phyloP scores from a whole-genome alignment of 169 alveolate species.

The Babesia bovis region DNA sequence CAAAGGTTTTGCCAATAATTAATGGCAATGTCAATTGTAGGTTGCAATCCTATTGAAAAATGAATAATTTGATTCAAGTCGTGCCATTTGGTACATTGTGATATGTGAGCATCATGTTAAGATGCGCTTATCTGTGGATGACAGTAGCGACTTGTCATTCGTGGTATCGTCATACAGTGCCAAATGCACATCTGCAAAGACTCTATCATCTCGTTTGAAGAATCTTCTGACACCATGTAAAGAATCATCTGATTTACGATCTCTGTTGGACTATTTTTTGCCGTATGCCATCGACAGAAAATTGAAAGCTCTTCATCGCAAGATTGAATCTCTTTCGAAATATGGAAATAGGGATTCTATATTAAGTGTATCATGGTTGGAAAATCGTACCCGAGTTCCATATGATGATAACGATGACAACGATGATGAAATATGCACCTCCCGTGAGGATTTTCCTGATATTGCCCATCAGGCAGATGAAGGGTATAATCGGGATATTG shows the following conservation, averaged over 20 bases:
- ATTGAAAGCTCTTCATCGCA: neutral
- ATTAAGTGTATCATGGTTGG: slow-evolving; percentile 10
- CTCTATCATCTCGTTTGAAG: slow-evolving; percentile 7
- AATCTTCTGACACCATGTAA: slow-evolving; percentile 1
- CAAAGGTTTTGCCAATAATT: too few relatives aligned
- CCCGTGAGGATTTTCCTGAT: neutral
- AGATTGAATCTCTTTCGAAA: neutral
- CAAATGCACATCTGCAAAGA: slow-evolving; percentile 10
- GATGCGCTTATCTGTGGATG: slow-evolving; percentile 11
- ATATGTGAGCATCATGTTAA: neutral
- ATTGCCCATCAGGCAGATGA: neutral
- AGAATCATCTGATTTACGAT: slow-evolving; percentile 11
- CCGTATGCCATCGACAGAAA: slow-evolving; percentile 11
- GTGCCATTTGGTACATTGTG: neutral
- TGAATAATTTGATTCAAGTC: neutral
- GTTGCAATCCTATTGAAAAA: too few relatives aligned
- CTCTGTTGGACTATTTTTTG: neutral
- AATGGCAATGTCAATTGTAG: too few relatives aligned
- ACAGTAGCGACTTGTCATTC: slow-evolving; percentile 12
- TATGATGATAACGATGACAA: neutral
- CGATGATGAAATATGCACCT: neutral
- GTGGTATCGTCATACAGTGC: slow-evolving; percentile 10
- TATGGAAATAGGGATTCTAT: slow-evolving; percentile 3
- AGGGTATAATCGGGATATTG: neutral
- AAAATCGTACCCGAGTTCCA: neutral